Base-by-base conservation (phyloP, 768 basidiomycete species). In the Psilocybe subaeruginosa region DNA sequence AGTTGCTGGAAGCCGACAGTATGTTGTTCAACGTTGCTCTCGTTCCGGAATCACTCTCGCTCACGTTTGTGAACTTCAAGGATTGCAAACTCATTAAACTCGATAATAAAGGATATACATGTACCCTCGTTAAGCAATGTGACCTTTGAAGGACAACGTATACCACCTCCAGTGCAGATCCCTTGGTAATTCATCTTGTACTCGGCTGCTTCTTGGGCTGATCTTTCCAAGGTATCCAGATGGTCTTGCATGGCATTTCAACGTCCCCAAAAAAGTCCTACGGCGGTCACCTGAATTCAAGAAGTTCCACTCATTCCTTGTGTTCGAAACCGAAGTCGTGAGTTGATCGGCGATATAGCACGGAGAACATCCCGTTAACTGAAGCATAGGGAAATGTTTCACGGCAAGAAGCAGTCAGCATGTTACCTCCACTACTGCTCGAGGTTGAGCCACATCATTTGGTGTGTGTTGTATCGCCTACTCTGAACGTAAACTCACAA, bases 291-390 rank as follows among this genome's bases (percentile, higher is more conserved):
- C 89, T 5, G 92, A 95, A 69, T 97, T 97, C 80, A 93, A 93
- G 69, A 91, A 88, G 70, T 98, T 99, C 66, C 97, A 99, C 72
- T 88, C 91, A 1, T 99, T 99, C 77, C 79, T 99, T 30, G 97
- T 99, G 0, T 96, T 94, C 64, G 97, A 99, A 77, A 99, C 97
- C 0, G 97, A 99, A 78, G 93, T 96, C 31, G 95, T 96, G 65
- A 45, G 91, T 82, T 11, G 6, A n/a, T 43, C 12, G 30, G 23
- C n/a, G 16, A n/a, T 45, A n/a, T 35, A 11, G 6, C 41, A n/a
- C 19, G 16, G 11, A 47, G 37, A 41, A 7, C 37, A 9, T 50
- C 37, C 41, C 8, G 11, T 30, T n/a, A 29, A 14, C 51, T 65
- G 50, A 55, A 17, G 23, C 7, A n/a, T 30, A 96, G 94, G 96